These are phyloP conservation scores for Phytopythium oedochilum DNA, from an alignment of 352 stramenopile genomes.

Conservation along the genomic window DNA sequence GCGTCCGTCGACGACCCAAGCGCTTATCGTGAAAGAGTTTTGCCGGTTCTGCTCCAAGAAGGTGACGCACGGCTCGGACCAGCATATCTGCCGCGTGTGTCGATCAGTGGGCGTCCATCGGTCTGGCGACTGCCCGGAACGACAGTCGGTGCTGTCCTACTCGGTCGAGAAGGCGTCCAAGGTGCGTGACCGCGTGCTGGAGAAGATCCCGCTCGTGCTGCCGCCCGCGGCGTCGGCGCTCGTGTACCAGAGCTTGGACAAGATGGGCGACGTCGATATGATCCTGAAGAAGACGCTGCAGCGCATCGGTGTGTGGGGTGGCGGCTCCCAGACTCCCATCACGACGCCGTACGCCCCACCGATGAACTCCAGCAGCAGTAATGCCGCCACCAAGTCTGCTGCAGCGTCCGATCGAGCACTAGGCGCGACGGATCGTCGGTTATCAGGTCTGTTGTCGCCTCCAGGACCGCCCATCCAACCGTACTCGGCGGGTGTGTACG, in stretches of 20 bases:
- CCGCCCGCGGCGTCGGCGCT: constrained; percentile 40
- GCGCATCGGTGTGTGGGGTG: constrained; percentile 72
- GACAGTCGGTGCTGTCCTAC: constrained; percentile 42
- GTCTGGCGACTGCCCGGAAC: constrained; percentile 49
- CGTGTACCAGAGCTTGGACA: constrained; percentile 62
- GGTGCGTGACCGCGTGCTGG: constrained; percentile 46
- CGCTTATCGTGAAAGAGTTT: constrained; percentile 13
- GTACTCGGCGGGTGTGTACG: constrained; percentile 45
- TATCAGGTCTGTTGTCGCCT: constrained; percentile 10
- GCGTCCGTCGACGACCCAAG: neutral
- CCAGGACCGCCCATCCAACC: neutral
- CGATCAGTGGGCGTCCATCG: constrained; percentile 45
- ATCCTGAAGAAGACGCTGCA: constrained; percentile 67
- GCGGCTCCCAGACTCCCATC: constrained; percentile 76
- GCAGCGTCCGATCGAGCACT: neutral
- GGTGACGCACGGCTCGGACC: constrained; percentile 39
- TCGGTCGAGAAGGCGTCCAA: constrained; percentile 57
- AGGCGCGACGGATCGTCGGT: constrained; percentile 7
- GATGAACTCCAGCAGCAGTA: constrained; percentile 3
- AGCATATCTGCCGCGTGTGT: constrained; percentile 63
- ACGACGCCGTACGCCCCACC: constrained; percentile 60
- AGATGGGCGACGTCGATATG: constrained; percentile 66
- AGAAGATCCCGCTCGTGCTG: constrained; percentile 52
- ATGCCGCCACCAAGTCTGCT: neutral
- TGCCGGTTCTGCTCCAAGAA: constrained; percentile 66